These are phyloP conservation scores for Thalassiosira profunda DNA, from an alignment of 108 stramenopile species.

Conservation along the genomic window DNA sequence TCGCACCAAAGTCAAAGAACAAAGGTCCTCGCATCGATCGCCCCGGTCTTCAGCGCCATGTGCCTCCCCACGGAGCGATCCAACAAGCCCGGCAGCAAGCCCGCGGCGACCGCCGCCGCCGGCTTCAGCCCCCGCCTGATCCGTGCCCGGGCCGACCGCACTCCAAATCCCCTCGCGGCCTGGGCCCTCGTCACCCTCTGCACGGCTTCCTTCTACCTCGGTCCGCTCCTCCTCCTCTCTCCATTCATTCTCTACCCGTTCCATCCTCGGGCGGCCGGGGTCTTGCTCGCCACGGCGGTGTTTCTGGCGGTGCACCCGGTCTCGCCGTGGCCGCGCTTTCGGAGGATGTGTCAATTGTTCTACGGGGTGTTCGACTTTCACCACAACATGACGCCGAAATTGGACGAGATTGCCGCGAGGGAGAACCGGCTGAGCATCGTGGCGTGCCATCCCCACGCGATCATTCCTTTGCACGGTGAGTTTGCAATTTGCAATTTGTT, in stretches of 20 bases:
- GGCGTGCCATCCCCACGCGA: constrained; percentile 39
- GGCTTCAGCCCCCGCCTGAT: constrained; percentile 1
- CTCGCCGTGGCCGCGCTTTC: constrained; percentile 13
- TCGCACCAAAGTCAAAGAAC: too few relatives aligned
- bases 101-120: not conserved
- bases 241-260: not conserved
- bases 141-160: not conserved
- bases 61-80: too few relatives aligned
- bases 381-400: constrained; percentile 18
- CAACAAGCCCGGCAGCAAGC: not conserved
- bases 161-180: not conserved
- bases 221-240: constrained; percentile 1
- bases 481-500: too few relatives aligned
- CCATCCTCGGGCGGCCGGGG: not conserved
- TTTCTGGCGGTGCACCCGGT: constrained; percentile 18
- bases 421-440: constrained; percentile 14
- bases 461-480: constrained; percentile 40
- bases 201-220: constrained; percentile 1
- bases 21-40: too few relatives aligned
- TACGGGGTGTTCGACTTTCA: constrained; percentile 33
- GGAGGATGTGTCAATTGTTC: constrained; percentile 22
- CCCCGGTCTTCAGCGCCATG: too few relatives aligned
- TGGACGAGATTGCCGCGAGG: not conserved
- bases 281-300: not conserved
- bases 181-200: constrained; percentile 2